Base-by-base conservation (phyloP, 805 yeast genomes). In the Candida khao-thaluensis region DNA sequence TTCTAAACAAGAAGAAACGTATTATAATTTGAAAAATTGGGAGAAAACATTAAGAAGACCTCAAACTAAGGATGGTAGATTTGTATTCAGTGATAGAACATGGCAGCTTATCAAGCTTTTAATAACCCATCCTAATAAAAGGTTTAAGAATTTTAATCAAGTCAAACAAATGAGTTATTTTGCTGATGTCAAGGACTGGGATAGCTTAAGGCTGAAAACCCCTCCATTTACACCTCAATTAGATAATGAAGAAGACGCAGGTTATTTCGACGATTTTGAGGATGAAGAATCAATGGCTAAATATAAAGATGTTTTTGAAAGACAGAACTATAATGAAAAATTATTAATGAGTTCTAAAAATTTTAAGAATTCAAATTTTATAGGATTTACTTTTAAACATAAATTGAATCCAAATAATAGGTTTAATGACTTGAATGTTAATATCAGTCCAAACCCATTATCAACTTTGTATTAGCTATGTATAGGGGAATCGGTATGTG, bases 201-300 rank as follows among this genome's bases (percentile, higher is more conserved):
- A 73, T 5, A 64, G 64, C 8, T 62, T 93, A 49, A 75, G 96
- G 54, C 66, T 62, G 22, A 74, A 80, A 44, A 74, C 82, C 16
- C 97, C 99, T 4, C 99, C 99, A 24, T 93, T 93, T 61, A 85
- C 93, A 14, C 99, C 99, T 3, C 96, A 95, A 53, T 72, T 93
- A 48, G 98, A 93, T 57, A 86, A 89, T 44, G 99, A 93, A 54
- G 93, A 89, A 47, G 99, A 93, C 65, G 98, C 98, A 0, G 99
- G 99, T 1, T 93, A 93, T 65, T 93, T 93, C 59, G 99, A 93
- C 64, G 99, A 93, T 62, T 93, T 93, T 60, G 87, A 87, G 43
- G 93, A 89, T 61, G 98, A 91, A 59, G 89, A 85, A 33, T 95
- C 91, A 60, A 89, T 93, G 98, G 93, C 91, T 45, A 90, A 93